phyloP scores from a whole-genome alignment of 75 land plant species.

The Chamaecyparis obtusa region DNA sequence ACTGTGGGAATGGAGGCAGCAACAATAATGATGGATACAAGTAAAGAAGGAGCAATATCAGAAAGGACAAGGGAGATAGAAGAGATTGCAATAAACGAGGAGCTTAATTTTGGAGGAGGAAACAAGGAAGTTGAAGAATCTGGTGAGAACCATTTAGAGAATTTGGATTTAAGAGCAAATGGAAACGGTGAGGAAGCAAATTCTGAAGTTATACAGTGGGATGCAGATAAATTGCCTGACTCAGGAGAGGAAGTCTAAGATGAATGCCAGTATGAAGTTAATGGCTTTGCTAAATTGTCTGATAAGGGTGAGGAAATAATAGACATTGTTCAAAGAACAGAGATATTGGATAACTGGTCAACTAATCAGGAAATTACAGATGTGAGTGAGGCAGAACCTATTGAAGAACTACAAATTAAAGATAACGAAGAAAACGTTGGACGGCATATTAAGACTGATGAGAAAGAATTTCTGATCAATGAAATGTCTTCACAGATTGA shows the following conservation, averaged over 20 bases:
- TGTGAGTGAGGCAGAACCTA: background rate
- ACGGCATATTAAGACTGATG: background rate
- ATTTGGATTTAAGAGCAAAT: background rate
- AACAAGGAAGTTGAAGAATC: background rate
- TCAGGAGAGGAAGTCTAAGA: background rate
- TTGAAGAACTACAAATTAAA: background rate
- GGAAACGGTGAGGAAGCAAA: background rate
- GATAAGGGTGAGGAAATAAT: background rate
- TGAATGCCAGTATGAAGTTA: conserved; percentile 1
- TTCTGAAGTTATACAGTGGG: background rate
- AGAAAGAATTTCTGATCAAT: background rate
- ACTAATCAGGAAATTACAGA: background rate
- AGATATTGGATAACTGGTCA: background rate
- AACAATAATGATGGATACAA: background rate
- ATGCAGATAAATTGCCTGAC: background rate
- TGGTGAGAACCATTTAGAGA: conserved; percentile 7
- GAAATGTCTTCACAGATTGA: conserved; percentile 4
- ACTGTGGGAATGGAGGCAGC: conserved; percentile 1
- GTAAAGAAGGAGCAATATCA: background rate
- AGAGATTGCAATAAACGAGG: background rate
- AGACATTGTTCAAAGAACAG: background rate
- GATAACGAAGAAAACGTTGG: background rate
- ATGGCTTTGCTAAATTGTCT: background rate
- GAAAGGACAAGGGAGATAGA: background rate
- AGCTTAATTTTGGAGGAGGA: background rate